A percentile compares a stretch with the other conserved stretches of the same genome.
Evolutionary conservation across 2,329 filamentous ascomycete genomes (phyloP).

Genomic region (Aureobasidium melanogenum): DNA sequence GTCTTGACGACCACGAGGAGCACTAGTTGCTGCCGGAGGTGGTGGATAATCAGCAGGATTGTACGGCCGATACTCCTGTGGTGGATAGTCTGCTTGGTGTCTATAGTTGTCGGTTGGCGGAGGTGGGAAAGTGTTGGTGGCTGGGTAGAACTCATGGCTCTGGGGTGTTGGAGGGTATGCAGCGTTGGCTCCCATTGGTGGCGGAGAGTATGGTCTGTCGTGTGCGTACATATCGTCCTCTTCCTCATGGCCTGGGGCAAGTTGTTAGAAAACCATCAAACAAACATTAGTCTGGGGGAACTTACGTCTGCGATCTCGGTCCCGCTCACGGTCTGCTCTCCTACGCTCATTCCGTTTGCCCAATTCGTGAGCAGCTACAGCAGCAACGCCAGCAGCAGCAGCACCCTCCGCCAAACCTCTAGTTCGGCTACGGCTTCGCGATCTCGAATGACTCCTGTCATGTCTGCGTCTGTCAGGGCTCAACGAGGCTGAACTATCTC

Average conservation of each 20-base stretch:
- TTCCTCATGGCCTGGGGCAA: constrained; percentile 18
- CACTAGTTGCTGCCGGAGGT: constrained; percentile 20
- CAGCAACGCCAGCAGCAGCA: constrained; percentile 49
- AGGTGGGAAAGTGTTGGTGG: constrained; percentile 41
- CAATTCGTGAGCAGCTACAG: constrained; percentile 47
- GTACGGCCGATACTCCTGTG: constrained; percentile 26
- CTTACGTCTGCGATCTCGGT: constrained; percentile 37
- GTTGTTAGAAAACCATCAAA: not conserved
- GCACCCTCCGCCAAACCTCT: constrained; percentile 46
- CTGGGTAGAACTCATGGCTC: constrained; percentile 33
- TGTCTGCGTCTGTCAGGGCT: constrained; percentile 27
- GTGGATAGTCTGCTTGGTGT: constrained; percentile 21
- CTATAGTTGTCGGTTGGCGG: constrained; percentile 24
- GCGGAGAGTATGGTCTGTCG: constrained; percentile 24
- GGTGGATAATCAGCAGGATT: constrained; percentile 39
- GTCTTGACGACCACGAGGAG: constrained; percentile 20
- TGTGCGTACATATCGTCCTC: constrained; percentile 20
- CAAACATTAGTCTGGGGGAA: not conserved
- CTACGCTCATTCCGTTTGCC: constrained; percentile 48
- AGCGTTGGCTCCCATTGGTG: constrained; percentile 27
- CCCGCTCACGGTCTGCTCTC: constrained; percentile 34
- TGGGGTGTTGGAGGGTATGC: constrained; percentile 19
- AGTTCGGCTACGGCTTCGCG: constrained; percentile 40
- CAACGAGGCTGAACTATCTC: constrained; percentile 34
- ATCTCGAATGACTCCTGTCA: constrained; percentile 26